Base-by-base conservation (phyloP, 805 yeast genomes). In the Metschnikowia matae region DNA sequence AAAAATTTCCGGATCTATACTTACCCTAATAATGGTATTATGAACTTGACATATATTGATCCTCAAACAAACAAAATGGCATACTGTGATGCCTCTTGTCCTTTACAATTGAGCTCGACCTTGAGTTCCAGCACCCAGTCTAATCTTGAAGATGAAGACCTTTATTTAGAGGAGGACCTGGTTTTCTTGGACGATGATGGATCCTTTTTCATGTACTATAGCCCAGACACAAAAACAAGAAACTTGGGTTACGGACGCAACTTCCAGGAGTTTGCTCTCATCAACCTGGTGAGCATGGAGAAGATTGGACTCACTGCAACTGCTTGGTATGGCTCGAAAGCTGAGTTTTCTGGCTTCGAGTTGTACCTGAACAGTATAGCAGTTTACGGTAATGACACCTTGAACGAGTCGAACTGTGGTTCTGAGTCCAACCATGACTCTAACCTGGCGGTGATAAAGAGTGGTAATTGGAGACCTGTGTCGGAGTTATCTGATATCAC, bases 11-110 rank as follows among this genome's bases (percentile, higher is more conserved):
- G 97, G 60, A 71, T 94, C 6, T 70, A 85, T 37, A 83, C 96
- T 0, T 69, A 78, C 48, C 97, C 97, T 0, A 77, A 90, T 11
- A 79, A 84, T 57, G 89, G 97, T 56, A 92, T 92, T 54, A 87
- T 94, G 96, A 94, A 94, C 64, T 66, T 94, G 55, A 82, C 95
- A 0, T 94, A 90, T 61, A 71, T 87, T 20, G 92, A 92, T 62
- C 96, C 96, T 2, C 53, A 62, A 0, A 77, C 89, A 2, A 82
- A 85, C 44, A 68, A 73, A n/a, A 46, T 77, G 3, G 63, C 69
- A 14, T 70, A 70, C 62, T 94, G 99, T 73, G 96, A 90, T 65
- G 95, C 96, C 0, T 85, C 81, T 78, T 94, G 99, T 67, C 96
- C 97, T 0, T 70, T 92, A 23, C 68, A 77, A 1, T 73, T 74